Evolutionary conservation across 495 filamentous ascomycete species (phyloP).

Genomic region (Achaetomiella virescens): DNA sequence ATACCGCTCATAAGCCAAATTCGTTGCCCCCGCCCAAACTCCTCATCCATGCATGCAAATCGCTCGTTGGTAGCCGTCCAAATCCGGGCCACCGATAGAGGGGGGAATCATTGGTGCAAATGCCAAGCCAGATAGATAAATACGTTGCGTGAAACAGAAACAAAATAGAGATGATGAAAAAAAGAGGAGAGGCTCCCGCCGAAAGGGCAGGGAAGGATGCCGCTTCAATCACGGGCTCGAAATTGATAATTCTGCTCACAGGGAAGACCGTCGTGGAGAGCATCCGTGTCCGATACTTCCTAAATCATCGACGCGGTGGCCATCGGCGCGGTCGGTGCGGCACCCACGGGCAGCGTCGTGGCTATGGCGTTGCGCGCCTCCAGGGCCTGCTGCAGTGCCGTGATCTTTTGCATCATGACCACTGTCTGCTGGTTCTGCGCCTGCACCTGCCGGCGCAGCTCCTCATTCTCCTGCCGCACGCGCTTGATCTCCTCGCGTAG

Average conservation of each 20-base stretch:
- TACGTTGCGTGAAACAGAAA: not conserved
- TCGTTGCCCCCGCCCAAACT: conserved; percentile 8
- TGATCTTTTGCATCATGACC: conserved; percentile 27
- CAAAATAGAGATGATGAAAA: conserved; percentile 1
- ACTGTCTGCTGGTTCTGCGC: conserved; percentile 26
- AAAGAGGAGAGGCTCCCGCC: too few species aligned
- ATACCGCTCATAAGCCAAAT: conserved; percentile 1
- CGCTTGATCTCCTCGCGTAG: conserved; percentile 37
- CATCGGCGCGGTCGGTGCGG: conserved; percentile 7
- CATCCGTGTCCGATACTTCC: conserved; percentile 10
- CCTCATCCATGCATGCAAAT: conserved; percentile 16
- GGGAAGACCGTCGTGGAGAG: not conserved
- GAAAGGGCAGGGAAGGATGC: not conserved
- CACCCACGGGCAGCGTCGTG: not conserved
- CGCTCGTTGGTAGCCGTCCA: conserved; percentile 5
- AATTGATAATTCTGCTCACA: not conserved
- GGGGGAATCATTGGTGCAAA: conserved; percentile 8
- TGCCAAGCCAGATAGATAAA: conserved; percentile 9
- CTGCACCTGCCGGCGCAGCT: conserved; percentile 30
- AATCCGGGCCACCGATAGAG: conserved; percentile 3
- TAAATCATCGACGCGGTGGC: conserved; percentile 19
- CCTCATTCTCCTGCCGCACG: conserved; percentile 34
- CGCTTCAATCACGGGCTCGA: not conserved
- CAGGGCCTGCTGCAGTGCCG: conserved; percentile 19
- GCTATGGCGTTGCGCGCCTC: conserved; percentile 8